Conservation (phyloP, 2,329 filamentous ascomycete genomes). For the Paraphoma chrysanthemicola region DNA sequence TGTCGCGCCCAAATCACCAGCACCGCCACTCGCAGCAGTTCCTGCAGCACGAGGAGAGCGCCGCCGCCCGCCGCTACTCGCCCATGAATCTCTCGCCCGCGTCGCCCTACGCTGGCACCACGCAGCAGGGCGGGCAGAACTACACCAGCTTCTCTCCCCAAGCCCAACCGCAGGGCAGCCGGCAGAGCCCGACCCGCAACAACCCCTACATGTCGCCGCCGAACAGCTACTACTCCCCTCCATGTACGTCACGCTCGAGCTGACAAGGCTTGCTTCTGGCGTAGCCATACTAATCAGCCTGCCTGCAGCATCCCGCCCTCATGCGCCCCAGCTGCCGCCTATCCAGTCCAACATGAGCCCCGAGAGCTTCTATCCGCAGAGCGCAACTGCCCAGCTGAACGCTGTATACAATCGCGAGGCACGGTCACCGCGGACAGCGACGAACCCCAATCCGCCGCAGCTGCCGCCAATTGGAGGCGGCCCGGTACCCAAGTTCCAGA, state of each 20-base stretch:
- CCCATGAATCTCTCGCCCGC: slow-evolving; percentile 92
- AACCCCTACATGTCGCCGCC: slow-evolving; percentile 65
- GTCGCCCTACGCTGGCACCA: slow-evolving; percentile 75
- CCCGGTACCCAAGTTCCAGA: slow-evolving; percentile 86
- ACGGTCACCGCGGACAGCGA: slow-evolving; percentile 55
- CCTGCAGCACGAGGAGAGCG: slow-evolving; percentile 74
- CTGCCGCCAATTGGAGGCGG: slow-evolving; percentile 59
- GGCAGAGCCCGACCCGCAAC: slow-evolving; percentile 80
- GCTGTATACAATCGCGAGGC: slow-evolving; percentile 65
- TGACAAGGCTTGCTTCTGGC: slow-evolving; percentile 11
- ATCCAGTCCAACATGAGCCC: slow-evolving; percentile 73
- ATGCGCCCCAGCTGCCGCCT: slow-evolving; percentile 74
- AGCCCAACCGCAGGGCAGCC: slow-evolving; percentile 55
- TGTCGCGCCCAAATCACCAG: slow-evolving; percentile 78
- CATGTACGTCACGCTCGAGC: slow-evolving; percentile 52
- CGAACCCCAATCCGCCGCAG: slow-evolving; percentile 56
- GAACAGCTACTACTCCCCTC: slow-evolving; percentile 66
- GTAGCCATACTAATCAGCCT: slow-evolving; percentile 28
- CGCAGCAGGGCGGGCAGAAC: slow-evolving; percentile 55
- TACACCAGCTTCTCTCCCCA: slow-evolving; percentile 54
- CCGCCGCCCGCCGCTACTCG: slow-evolving; percentile 90
- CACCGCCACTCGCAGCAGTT: slow-evolving; percentile 79
- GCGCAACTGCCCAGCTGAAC: slow-evolving; percentile 74
- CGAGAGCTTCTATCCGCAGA: slow-evolving; percentile 75
- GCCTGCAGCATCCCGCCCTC: slow-evolving; percentile 55